Evolutionary conservation across 352 stramenopile species (phyloP), one percentile per base, ranked within the genome.

Genomic region (Globisporangium ultimum): DNA sequence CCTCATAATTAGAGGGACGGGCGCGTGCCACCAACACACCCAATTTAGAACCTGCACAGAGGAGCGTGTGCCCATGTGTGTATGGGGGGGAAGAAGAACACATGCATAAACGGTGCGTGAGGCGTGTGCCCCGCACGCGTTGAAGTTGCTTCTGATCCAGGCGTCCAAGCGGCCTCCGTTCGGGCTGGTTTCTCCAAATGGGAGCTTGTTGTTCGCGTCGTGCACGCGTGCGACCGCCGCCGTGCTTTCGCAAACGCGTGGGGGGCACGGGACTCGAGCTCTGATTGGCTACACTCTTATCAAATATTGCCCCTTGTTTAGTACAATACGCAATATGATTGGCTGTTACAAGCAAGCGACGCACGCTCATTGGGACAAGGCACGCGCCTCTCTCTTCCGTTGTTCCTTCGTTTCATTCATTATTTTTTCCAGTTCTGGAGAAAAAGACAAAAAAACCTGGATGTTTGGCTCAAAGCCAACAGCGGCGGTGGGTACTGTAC

Each of bases 81-180:
- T 5, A 28, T 28, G 5, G 20, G 21, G 14, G 36, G 28, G 18
- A 24, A 49, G 20, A 48, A 38, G 20, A 24, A 38, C 52, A 36
- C 17, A 21, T 58, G 52, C 52, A 58, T 36, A 58, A 28, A 50
- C 52, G 22, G 52, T 50, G 40, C 52, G 28, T 1, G 22, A 28
- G 17, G 24, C 52, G 52, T 48, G 52, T 58, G 52, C 52, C 38
- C 10, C 22, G 52, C 22, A 18, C 40, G 40, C 52, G 52, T 49
- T 58, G 22, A 48, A 57, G 51, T 38, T 49, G 38, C 20, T 32
- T 45, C 18, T 20, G 40, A 45, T 45, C 40, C 8, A n/a, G 12
- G 13, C 1, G 17, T 15, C 40, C 17, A 45, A 18, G 12, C 40
- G 40, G 11, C 10, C 38, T 43, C 38, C 38, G 11, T 10, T 1